phyloP scores from a whole-genome alignment of 306 rosid genomes.

The Dalbergia cochinchinensis region DNA sequence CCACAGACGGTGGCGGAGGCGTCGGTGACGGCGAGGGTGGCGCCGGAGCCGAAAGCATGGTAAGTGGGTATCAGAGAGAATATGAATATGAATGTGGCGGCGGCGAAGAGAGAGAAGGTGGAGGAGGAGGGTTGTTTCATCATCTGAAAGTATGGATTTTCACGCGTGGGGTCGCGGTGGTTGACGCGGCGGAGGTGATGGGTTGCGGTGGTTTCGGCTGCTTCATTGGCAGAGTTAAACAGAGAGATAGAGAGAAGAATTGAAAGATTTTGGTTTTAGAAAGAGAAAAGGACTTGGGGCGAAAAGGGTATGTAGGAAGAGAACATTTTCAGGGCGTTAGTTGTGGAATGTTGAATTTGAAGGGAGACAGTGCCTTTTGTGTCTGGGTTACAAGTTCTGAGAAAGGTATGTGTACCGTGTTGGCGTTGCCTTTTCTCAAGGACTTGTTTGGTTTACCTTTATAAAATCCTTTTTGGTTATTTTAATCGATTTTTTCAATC shows the following conservation, averaged over 20 bases:
- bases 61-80: slow-evolving; percentile 35
- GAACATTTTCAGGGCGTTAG: not conserved
- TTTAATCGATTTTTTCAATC: not conserved
- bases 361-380: not conserved
- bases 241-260: not conserved
- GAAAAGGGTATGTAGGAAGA: not conserved
- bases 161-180: slow-evolving; percentile 49
- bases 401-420: not conserved
- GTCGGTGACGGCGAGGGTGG: slow-evolving; percentile 70
- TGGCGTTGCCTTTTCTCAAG: not conserved
- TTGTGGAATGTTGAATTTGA: not conserved
- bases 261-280: not conserved
- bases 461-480: not conserved
- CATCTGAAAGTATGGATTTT: slow-evolving; percentile 58
- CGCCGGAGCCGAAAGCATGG: slow-evolving; percentile 77
- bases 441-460: not conserved
- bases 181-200: slow-evolving; percentile 35
- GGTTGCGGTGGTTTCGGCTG: slow-evolving; percentile 43
- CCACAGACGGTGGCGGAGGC: slow-evolving; percentile 75
- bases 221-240: slow-evolving; percentile 65
- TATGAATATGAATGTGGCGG: slow-evolving; percentile 34
- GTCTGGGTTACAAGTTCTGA: not conserved
- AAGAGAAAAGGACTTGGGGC: not conserved
- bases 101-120: slow-evolving; percentile 9
- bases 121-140: slow-evolving; percentile 59